phyloP scores from a whole-genome alignment of 129 eudicot genomes.

The Artemisia argyi region DNA sequence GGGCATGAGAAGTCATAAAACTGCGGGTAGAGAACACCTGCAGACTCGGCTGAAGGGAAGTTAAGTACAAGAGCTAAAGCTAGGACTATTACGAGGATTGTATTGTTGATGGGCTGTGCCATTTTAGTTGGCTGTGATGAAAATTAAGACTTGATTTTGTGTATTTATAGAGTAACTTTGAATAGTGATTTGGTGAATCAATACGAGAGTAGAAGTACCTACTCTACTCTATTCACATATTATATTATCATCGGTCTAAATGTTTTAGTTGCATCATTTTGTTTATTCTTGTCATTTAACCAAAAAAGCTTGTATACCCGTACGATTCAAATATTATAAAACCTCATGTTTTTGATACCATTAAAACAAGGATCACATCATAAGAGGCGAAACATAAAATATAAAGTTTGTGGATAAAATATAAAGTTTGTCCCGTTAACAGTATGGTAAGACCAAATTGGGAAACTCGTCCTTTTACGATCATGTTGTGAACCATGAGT shows the following conservation, averaged over 20 bases:
- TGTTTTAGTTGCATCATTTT: slow-evolving; percentile 4
- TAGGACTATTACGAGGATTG: slow-evolving; percentile 37
- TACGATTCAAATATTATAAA: too few species aligned
- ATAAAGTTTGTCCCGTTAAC: too few species aligned
- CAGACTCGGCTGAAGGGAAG: slow-evolving; percentile 33
- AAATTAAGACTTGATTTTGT: slow-evolving; percentile 10
- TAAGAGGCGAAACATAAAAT: too few species aligned
- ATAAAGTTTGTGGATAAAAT: too few species aligned
- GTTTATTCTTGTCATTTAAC: not conserved
- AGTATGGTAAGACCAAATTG: too few species aligned
- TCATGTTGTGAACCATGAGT: too few species aligned
- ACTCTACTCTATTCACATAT: slow-evolving; percentile 25
- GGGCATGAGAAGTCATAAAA: slow-evolving; percentile 87
- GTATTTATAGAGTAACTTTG: slow-evolving; percentile 30
- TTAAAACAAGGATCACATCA: too few species aligned
- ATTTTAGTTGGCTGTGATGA: slow-evolving; percentile 40
- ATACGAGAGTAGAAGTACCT: slow-evolving; percentile 35
- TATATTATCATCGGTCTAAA: not conserved
- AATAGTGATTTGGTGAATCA: slow-evolving; percentile 33
- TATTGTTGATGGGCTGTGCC: slow-evolving; percentile 45
- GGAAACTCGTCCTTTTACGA: too few species aligned
- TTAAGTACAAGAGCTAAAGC: slow-evolving; percentile 52
- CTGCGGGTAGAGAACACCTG: slow-evolving; percentile 74
- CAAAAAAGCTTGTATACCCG: not conserved
- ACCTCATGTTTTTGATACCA: too few species aligned